Percentiles rank a stretch among this genome's conserved stretches.
Conservation (phyloP, 2,329 filamentous ascomycete genomes). For the Onygenales sp. region DNA sequence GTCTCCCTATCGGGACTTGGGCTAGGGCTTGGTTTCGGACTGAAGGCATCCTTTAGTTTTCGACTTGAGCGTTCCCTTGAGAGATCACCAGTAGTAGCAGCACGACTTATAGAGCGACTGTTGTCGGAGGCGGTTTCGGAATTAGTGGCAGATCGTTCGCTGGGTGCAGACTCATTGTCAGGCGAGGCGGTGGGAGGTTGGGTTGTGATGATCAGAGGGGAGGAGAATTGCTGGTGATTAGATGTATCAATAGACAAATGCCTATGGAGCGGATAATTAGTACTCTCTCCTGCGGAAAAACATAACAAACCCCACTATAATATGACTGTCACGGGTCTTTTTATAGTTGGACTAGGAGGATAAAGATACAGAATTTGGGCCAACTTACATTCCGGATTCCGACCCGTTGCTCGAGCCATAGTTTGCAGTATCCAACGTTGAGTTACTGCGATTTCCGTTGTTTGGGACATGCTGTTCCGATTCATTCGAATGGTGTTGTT, state of each 20-base stretch:
- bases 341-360: too few species aligned
- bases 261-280: not conserved
- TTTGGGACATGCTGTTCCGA: not conserved
- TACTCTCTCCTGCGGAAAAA: not conserved
- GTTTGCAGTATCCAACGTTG: not conserved
- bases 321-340: not conserved
- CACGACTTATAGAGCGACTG: not conserved
- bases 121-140: not conserved
- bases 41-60: conserved; percentile 64
- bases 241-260: not conserved
- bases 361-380: too few species aligned
- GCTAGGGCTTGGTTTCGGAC: conserved; percentile 43
- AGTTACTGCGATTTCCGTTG: not conserved
- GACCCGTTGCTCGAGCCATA: conserved; percentile 18
- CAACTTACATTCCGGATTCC: conserved; percentile 31
- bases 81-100: conserved; percentile 3
- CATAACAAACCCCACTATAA: not conserved
- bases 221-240: not conserved
- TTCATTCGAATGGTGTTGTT: not conserved
- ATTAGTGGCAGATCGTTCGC: conserved; percentile 1
- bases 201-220: not conserved
- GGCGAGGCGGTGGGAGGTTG: not conserved
- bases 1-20: conserved; percentile 40
- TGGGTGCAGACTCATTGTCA: not conserved
- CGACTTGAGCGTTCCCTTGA: conserved; percentile 32